These are phyloP conservation scores for Sesbania bispinosa DNA, from an alignment of 306 rosid genomes.

Conservation along the genomic window DNA sequence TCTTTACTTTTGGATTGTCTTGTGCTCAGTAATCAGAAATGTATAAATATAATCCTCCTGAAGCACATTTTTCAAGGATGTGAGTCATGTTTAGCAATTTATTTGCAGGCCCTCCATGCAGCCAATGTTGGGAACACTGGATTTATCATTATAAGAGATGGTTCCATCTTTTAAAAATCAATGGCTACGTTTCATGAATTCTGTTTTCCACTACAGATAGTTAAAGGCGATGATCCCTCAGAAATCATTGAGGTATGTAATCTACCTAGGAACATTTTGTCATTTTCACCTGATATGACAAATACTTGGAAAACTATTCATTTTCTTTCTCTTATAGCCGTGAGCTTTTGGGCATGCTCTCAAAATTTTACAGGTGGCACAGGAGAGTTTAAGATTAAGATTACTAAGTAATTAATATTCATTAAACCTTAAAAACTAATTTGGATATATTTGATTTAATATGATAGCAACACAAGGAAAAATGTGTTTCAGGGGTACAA, in stretches of 20 bases:
- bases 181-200: conserved; percentile 61
- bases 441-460: neutral
- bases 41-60: neutral
- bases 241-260: conserved; percentile 52
- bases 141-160: conserved; percentile 59
- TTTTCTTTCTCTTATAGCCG: neutral
- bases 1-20: neutral
- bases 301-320: neutral
- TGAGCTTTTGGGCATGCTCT: neutral
- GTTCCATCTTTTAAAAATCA: conserved; percentile 49
- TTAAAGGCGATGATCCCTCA: conserved; percentile 50
- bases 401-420: neutral
- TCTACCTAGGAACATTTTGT: neutral
- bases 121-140: conserved; percentile 77
- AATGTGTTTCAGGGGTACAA: conserved; percentile 42
- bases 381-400: neutral
- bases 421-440: neutral
- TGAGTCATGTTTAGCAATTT: conserved; percentile 21
- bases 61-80: neutral
- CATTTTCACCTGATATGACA: neutral
- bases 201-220: conserved; percentile 53
- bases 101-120: conserved; percentile 59
- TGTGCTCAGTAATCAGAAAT: neutral
- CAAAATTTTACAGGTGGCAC: conserved; percentile 1
- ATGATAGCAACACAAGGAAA: conserved; percentile 10